These are phyloP conservation scores for Brassica carinata DNA, from an alignment of 345 rosid species.

Conservation along the genomic window DNA sequence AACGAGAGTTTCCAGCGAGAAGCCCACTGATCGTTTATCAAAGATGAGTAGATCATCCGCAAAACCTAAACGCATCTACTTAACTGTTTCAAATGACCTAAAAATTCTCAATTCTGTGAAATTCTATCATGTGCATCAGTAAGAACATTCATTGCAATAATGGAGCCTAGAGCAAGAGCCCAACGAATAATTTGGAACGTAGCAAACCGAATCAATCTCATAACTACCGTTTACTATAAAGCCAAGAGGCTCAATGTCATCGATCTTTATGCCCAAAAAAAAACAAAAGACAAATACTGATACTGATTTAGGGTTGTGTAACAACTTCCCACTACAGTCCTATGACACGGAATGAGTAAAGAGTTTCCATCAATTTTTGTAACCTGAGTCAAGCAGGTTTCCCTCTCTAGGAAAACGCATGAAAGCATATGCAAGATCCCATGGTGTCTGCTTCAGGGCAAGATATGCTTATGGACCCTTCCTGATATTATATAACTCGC, in stretches of 20 bases:
- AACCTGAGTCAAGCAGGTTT: constrained; percentile 23
- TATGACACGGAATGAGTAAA: constrained; percentile 1
- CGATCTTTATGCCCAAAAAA: background rate
- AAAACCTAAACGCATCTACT: constrained; percentile 2
- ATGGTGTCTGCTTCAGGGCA: constrained; percentile 23
- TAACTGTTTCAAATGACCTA: background rate
- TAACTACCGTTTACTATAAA: constrained; percentile 19
- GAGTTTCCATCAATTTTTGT: background rate
- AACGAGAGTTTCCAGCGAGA: background rate
- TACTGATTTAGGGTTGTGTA: background rate
- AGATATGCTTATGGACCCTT: constrained; percentile 33
- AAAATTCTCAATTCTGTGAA: background rate
- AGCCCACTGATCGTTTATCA: background rate
- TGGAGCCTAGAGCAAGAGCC: background rate
- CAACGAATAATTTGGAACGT: background rate
- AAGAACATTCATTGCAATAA: background rate
- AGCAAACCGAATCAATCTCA: background rate
- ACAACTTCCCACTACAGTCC: background rate
- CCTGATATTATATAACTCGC: constrained; percentile 30
- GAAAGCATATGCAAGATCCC: background rate
- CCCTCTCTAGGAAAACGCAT: background rate
- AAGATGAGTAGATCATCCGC: background rate
- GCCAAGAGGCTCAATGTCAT: background rate
- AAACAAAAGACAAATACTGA: constrained; percentile 11
- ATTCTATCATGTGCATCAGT: background rate